Conservation (phyloP, 306 rosid species). For the Leucaena leucocephala region DNA sequence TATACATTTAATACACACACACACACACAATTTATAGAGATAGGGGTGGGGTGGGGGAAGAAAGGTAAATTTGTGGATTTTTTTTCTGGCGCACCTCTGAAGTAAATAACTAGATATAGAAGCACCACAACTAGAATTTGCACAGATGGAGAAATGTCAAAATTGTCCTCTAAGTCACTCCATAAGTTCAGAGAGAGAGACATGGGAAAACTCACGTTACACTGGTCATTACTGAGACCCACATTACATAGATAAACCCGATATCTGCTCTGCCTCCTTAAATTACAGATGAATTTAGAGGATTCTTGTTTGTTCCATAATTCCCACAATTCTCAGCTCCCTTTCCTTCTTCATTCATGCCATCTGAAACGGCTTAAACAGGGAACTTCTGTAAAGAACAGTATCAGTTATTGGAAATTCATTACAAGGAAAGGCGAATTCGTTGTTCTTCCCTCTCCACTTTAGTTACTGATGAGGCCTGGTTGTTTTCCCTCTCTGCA, state of each 20-base stretch:
- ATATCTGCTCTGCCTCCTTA: not conserved
- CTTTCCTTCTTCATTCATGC: slow-evolving; percentile 24
- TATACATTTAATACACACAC: too few species aligned
- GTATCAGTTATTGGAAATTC: slow-evolving; percentile 7
- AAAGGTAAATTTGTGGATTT: too few species aligned
- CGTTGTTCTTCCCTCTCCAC: slow-evolving; percentile 57
- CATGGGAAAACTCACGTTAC: not conserved
- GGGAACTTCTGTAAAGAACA: slow-evolving; percentile 27
- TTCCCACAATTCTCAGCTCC: not conserved
- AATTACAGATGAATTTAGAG: not conserved
- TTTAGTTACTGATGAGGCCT: slow-evolving; percentile 22
- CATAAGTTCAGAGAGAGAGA: not conserved
- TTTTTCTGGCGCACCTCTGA: rapidly evolving
- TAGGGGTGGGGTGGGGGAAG: too few species aligned
- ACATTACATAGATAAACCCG: not conserved
- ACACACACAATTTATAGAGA: too few species aligned
- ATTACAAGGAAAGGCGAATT: slow-evolving; percentile 53
- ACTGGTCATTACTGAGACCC: too few species aligned
- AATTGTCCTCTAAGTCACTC: not conserved
- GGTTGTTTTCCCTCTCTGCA: slow-evolving; percentile 42
- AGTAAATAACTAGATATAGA: not conserved
- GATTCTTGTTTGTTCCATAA: not conserved
- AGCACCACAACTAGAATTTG: not conserved
- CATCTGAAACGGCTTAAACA: not conserved
- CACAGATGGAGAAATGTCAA: not conserved